Evolutionary conservation across 23 red algal species (phyloP), one percentile per base, ranked within the genome.

Genomic region (Chondrus crispus): DNA sequence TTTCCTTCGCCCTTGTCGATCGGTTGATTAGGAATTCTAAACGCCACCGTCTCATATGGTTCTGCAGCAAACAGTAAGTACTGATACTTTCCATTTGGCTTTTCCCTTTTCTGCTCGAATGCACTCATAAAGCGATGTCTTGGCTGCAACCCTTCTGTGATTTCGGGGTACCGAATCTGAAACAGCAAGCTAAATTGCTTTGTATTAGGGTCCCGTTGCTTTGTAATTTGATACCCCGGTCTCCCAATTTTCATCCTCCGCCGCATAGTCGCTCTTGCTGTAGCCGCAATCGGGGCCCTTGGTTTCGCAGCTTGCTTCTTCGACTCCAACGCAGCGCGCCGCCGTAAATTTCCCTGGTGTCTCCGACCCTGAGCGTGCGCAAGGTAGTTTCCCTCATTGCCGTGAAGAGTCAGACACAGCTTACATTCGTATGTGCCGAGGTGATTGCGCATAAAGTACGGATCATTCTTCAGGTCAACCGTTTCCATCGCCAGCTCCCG

Each of bases 11-110:
- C 8, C 62, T 89, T 88, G 52, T 98, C 96, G 52, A 98, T 88
- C 7, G 87, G 72, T 68, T 74, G 53, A 66, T 98, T 98, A 32
- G 96, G 96, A 40, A 98, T 98, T 68, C 95, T 98, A 46, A 98
- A 98, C 14, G 96, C 96, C 0, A 98, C 89, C 38, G 96, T 98
- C 79, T 98, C 96, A 74, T 98, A 98, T 50, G 96, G 96, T 50
- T 94, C 96, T 19, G 96, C 92, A 1, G 96, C 96, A 83, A 98
- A 94, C 41, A 98, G 87, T 11, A 98, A 41, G 63, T 94, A 98
- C 52, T 94, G 91, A 54, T 82, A 98, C 19, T 80, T 50, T 53
- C 85, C 50, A 80, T 98, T 92, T 13, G 96, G 96, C 33, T 74
- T 62, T 64, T 98, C 92, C 30, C 54, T 62, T 33, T 82, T 80